Evolutionary conservation across 2,329 filamentous ascomycete genomes (phyloP), one percentile per base, ranked within the genome.

Genomic region (Curvularia hawaiiensis): DNA sequence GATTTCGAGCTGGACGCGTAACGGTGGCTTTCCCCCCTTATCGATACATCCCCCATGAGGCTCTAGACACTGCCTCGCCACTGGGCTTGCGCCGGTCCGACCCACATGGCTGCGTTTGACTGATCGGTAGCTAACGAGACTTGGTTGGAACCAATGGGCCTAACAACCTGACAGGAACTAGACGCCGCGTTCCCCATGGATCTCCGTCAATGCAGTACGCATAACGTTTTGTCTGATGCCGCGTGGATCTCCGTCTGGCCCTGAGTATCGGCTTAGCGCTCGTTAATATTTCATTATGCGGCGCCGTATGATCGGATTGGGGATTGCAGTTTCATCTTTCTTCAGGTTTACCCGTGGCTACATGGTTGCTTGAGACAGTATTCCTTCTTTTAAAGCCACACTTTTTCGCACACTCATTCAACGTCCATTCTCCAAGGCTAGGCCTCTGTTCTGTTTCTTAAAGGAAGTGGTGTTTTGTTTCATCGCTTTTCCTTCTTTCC

Each of bases 1-100:
- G 61, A 56, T 63, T 59, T 57, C 40, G 63, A 65, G 67, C 65
- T 66, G 63, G 69, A 70, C 71, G 70, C 70, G 73, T 74, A 69
- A 71, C 64, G 71, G 66, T 57, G 57, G 60, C 59, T 62, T 55
- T 16, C 14, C 35, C 51, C 55, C 52, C 57, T 58, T 59, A 50
- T 67, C 59, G 63, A 64, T 59, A 63, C 55, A 44, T 61, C 59
- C 50, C 52, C 56, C 58, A 49, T 40, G 51, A 50, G 55, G 33
- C 58, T 56, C 59, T 61, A 46, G 51, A 53, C 43, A 40, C 31
- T 18, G 16, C 47, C 26, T 52, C 39, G 52, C 70, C 71, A 72
- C 71, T 74, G 48, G 65, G 43, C 20, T 38, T 45, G 50, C 44
- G 48, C 24, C 22, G 20, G n/a, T 35, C 26, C 18, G 54, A 46